Percentiles rank a stretch among this genome's conserved stretches.
phyloP scores from a whole-genome alignment of 2,329 filamentous ascomycete species.

The Cladophialophora carrionii region DNA sequence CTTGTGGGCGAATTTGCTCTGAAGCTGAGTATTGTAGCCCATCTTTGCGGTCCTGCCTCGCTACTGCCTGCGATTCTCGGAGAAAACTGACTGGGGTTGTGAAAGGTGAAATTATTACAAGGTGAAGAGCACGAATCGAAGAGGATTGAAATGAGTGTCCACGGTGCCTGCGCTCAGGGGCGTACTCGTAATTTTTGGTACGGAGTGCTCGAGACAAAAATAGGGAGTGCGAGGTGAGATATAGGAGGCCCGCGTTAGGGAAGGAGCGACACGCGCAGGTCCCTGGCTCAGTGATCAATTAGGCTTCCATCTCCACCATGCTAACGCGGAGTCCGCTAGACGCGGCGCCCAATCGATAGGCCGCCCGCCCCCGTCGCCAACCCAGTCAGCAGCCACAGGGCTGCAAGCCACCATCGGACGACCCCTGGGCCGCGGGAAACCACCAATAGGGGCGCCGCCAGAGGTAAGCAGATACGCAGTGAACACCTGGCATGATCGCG shows the following conservation, averaged over 20 bases:
- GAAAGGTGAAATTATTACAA: constrained; percentile 6
- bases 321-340: constrained; percentile 35
- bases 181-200: neutral
- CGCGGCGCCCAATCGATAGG: constrained; percentile 12
- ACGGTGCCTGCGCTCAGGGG: constrained; percentile 1
- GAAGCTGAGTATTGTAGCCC: constrained; percentile 35
- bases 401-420: constrained; percentile 9
- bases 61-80: neutral
- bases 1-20: constrained; percentile 38
- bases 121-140: constrained; percentile 7
- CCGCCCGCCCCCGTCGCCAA: neutral
- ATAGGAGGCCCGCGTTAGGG: constrained; percentile 19
- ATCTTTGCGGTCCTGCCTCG: constrained; percentile 20
- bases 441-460: constrained; percentile 14
- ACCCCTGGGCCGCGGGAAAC: constrained; percentile 11
- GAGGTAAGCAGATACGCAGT: constrained; percentile 17
- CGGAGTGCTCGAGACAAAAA: constrained; percentile 13
- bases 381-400: neutral
- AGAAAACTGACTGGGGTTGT: neutral
- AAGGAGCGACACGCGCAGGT: constrained; percentile 8
- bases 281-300: neutral
- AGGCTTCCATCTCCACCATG: constrained; percentile 1
- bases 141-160: constrained; percentile 10
- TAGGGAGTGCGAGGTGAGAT: constrained; percentile 20
- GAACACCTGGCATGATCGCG: constrained; percentile 23